phyloP scores from a whole-genome alignment of 305 asterid genomes.

The Fraxinus baroniana region DNA sequence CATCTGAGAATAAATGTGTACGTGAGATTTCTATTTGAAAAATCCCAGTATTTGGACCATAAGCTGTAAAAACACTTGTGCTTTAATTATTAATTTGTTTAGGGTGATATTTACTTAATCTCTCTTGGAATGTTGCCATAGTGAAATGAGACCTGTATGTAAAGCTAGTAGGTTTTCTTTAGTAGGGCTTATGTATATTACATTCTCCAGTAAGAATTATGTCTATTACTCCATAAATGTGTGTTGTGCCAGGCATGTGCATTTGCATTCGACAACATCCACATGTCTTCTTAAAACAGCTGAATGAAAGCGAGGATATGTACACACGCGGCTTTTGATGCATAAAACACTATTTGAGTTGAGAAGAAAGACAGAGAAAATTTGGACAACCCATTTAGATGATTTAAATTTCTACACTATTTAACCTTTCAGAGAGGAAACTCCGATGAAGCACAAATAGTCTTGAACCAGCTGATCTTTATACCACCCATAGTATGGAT shows the following conservation, averaged over 20 bases:
- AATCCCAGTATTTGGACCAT: not conserved
- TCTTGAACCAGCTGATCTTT: not conserved
- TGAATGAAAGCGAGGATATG: not conserved
- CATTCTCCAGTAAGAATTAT: not conserved
- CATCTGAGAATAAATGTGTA: constrained; percentile 72
- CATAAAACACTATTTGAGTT: not conserved
- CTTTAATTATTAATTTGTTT: constrained; percentile 15
- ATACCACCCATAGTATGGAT: constrained; percentile 7
- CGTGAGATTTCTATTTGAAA: constrained; percentile 26
- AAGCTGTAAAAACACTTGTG: not conserved
- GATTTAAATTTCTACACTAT: not conserved
- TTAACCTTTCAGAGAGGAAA: not conserved
- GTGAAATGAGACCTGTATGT: constrained; percentile 4
- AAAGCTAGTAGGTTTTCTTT: not conserved
- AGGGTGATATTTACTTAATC: constrained; percentile 1
- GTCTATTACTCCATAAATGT: not conserved
- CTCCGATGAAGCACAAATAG: not conserved
- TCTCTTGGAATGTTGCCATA: constrained; percentile 9
- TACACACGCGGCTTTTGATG: not conserved
- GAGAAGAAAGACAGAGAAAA: not conserved
- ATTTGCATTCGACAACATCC: not conserved
- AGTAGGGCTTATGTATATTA: not conserved
- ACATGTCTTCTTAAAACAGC: not conserved
- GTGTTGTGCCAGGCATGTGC: not conserved
- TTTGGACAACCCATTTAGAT: not conserved